Evolutionary conservation across 192 early-diverging fungal species (phyloP), one percentile per base, ranked within the genome.

Genomic region (Podila horticola): DNA sequence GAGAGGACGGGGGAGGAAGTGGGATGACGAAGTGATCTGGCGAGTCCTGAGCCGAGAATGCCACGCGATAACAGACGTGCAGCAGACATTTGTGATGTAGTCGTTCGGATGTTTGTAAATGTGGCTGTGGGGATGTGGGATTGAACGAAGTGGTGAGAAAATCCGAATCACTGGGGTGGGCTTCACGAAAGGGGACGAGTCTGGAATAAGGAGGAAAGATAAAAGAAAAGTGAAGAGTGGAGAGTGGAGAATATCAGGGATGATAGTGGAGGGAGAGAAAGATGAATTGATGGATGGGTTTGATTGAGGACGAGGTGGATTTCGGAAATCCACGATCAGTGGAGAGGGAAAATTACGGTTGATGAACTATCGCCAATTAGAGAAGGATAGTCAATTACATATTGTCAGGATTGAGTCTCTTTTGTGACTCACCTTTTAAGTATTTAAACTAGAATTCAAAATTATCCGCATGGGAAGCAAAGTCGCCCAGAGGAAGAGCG

Each of bases 401-500:
- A 55, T 24, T 8, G 7, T 0, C 2, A 24, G 22, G 4, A 55
- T 15, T 24, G 19, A n/a, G 0, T 2, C 1, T 2, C 1, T 3
- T 3, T 45, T 45, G 15, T 45, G 19, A 55, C 22, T 6, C 2
- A n/a, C 11, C 1, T 2, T 55, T n/a, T 6, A 55, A 55, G 2
- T 24, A 11, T 24, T 3, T 24, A 12, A 26, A 11, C 0, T 24
- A 5, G 8, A 22, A 24, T n/a, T n/a, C 24, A 55, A 26, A 55
- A 52, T 20, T 26, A 55, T 22, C 52, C 7, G 24, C 5, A 10
- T 24, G 52, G n/a, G 24, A 82, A 92, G 93, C 93, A 87, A 75
- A 87, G 87, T 94, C 88, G 92, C 90, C 85, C 93, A 94, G 93
- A 87, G 93, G 93, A 90, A 91, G 92, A 86, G 89, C 90, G 93